A percentile compares a stretch with the other conserved stretches of the same genome.
phyloP scores from a whole-genome alignment of 371 early-diverging fungal genomes.

The Lichtheimia hyalospora region DNA sequence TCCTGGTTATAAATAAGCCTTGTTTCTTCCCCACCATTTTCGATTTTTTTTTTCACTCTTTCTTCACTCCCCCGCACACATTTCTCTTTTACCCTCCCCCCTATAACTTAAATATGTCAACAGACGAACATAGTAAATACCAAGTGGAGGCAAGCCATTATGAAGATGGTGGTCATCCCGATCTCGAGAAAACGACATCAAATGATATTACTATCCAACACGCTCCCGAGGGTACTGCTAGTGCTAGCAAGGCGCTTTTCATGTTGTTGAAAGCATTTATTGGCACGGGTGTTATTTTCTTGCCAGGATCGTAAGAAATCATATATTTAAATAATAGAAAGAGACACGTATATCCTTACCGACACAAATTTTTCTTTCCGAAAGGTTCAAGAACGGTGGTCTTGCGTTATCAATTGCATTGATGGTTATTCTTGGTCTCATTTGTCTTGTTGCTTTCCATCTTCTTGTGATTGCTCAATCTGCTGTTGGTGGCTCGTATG shows the following conservation, averaged over 20 bases:
- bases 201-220: conserved; percentile 12
- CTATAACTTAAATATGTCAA: too few species aligned
- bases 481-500: conserved; percentile 69
- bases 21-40: too few species aligned
- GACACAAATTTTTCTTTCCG: background rate
- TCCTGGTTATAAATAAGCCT: too few species aligned
- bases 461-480: conserved; percentile 31
- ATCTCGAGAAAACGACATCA: conserved; percentile 1
- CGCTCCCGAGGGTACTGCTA: conserved; percentile 46
- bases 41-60: too few species aligned
- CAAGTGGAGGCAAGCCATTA: background rate
- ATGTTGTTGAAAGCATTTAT: conserved; percentile 79
- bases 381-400: conserved; percentile 45
- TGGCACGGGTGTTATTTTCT: conserved; percentile 69
- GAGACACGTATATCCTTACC: too few species aligned
- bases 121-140: conserved; percentile 3
- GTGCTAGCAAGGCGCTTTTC: conserved; percentile 67
- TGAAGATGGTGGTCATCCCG: background rate
- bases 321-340: background rate
- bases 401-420: conserved; percentile 32
- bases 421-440: conserved; percentile 24
- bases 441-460: conserved; percentile 34
- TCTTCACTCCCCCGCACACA: too few species aligned
- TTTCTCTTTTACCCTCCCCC: too few species aligned
- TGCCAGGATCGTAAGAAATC: conserved; percentile 60